These are phyloP conservation scores for Colletotrichum chlorophyti DNA, from an alignment of 2,329 filamentous ascomycete genomes.

Conservation along the genomic window DNA sequence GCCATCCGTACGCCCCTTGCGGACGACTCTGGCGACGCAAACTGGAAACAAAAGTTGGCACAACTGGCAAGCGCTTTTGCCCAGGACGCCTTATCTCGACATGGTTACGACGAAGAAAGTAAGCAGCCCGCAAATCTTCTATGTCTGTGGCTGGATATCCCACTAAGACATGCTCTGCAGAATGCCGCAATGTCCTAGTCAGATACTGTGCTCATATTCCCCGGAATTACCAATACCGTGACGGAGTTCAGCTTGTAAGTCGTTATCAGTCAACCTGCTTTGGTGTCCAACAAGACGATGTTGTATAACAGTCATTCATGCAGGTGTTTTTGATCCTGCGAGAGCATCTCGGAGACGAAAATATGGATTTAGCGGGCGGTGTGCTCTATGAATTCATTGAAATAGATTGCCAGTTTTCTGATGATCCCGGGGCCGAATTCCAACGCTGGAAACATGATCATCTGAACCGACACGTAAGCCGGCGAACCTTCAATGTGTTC, in stretches of 20 bases:
- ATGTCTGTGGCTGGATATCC: background rate
- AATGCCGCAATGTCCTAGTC: slow-evolving; percentile 53
- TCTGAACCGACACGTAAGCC: slow-evolving; percentile 48
- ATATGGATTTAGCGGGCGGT: slow-evolving; percentile 49
- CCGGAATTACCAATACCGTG: slow-evolving; percentile 53
- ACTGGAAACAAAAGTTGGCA: slow-evolving; percentile 8
- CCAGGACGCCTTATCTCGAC: slow-evolving; percentile 5
- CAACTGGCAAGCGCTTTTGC: background rate
- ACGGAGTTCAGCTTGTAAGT: slow-evolving; percentile 49
- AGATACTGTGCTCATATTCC: slow-evolving; percentile 51
- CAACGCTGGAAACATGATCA: slow-evolving; percentile 54
- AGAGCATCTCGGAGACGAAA: slow-evolving; percentile 52
- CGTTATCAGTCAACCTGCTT: background rate
- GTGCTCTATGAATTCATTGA: slow-evolving; percentile 56
- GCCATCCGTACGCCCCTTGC: slow-evolving; percentile 10
- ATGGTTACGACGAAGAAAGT: slow-evolving; percentile 26
- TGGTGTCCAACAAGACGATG: background rate
- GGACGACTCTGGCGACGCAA: background rate
- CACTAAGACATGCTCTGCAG: slow-evolving; percentile 33
- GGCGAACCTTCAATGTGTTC: background rate
- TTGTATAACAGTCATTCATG: too few species aligned
- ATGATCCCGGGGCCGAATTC: slow-evolving; percentile 52
- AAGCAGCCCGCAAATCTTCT: too few species aligned
- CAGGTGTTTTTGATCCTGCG: slow-evolving; percentile 50
- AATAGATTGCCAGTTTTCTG: slow-evolving; percentile 50